phyloP scores from a whole-genome alignment of 192 early-diverging fungal species.

The Coemansia sp. region DNA sequence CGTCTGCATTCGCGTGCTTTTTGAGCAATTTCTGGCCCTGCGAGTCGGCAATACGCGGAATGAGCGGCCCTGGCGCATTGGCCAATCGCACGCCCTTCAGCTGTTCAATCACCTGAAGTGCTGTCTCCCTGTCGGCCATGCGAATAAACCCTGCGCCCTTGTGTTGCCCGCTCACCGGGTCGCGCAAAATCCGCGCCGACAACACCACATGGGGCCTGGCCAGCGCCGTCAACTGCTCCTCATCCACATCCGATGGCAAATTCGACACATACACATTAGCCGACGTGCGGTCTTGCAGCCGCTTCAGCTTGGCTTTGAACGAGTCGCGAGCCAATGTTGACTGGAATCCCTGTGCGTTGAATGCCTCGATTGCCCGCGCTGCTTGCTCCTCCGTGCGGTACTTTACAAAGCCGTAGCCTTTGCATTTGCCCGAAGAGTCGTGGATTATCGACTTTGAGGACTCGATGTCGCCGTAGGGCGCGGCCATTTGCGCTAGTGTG shows the following conservation, averaged over 20 bases:
- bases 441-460: conserved; percentile 86
- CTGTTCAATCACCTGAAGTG: conserved; percentile 63
- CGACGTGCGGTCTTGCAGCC: conserved; percentile 70
- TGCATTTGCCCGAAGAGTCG: conserved; percentile 75
- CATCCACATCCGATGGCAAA: conserved; percentile 70
- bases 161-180: conserved; percentile 61
- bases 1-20: conserved; percentile 58
- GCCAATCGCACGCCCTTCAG: conserved; percentile 63
- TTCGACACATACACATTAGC: conserved; percentile 88
- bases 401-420: conserved; percentile 89
- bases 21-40: conserved; percentile 78
- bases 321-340: conserved; percentile 79
- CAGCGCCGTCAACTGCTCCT: conserved; percentile 63
- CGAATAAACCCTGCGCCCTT: conserved; percentile 80
- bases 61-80: conserved; percentile 63
- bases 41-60: conserved; percentile 79
- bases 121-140: conserved; percentile 70
- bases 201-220: conserved; percentile 66
- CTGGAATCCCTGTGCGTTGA: conserved; percentile 64
- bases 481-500: conserved; percentile 61
- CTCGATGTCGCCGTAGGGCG: conserved; percentile 67
- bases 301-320: conserved; percentile 67
- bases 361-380: conserved; percentile 64
- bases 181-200: conserved; percentile 74
- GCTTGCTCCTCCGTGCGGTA: conserved; percentile 72